Evolutionary conservation across 768 basidiomycete genomes (phyloP).

Genomic region (Lactifluus hygrophoroides): DNA sequence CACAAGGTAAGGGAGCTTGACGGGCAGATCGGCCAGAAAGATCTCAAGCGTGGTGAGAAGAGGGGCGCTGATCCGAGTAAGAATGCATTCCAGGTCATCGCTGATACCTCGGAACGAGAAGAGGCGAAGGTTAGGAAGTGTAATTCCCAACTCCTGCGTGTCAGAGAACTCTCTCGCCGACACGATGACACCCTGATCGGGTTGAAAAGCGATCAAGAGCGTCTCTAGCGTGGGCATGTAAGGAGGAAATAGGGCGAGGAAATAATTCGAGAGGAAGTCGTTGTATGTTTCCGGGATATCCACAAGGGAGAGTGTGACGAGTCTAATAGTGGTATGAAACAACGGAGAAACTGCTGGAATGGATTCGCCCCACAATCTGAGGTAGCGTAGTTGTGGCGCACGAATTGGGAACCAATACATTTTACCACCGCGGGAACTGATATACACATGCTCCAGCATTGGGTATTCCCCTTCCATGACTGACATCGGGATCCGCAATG

Average conservation of each 20-base stretch:
- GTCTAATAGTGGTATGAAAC: not conserved
- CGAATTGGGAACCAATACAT: not conserved
- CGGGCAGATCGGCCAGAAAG: not conserved
- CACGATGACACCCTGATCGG: too few relatives aligned
- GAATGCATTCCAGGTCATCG: not conserved
- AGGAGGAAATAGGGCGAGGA: not conserved
- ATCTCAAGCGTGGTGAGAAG: not conserved
- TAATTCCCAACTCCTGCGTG: not conserved
- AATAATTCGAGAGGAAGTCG: not conserved
- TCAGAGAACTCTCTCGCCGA: not conserved
- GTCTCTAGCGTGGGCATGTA: not conserved
- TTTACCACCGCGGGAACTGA: not conserved
- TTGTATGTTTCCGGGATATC: not conserved
- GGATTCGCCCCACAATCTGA: not conserved
- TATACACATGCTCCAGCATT: not conserved
- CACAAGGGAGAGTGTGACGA: not conserved
- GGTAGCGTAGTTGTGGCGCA: not conserved
- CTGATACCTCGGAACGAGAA: not conserved
- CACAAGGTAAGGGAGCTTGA: too few relatives aligned
- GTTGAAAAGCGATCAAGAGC: not conserved
- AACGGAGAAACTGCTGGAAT: not conserved
- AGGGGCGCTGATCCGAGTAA: not conserved
- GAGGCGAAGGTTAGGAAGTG: not conserved
- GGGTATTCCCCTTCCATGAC: not conserved
- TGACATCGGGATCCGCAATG: not conserved